Evolutionary conservation across 495 filamentous ascomycete genomes (phyloP).

Genomic region (Annulohypoxylon nitens): DNA sequence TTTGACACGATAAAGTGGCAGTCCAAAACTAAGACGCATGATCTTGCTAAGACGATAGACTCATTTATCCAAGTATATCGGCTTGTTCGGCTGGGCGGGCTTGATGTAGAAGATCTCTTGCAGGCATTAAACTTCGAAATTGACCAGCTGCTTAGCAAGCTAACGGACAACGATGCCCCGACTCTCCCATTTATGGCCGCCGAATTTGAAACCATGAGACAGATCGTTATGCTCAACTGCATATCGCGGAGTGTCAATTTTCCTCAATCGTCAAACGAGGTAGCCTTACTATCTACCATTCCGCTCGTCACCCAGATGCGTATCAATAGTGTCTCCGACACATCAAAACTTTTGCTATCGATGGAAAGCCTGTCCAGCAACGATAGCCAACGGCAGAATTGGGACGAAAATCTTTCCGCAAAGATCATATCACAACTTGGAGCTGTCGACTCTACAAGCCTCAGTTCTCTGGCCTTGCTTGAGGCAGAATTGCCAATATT

Average conservation of each 20-base stretch:
- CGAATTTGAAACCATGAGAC: slow-evolving; percentile 76
- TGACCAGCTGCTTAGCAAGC: slow-evolving; percentile 62
- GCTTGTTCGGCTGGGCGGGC: slow-evolving; percentile 58
- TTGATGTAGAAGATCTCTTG: slow-evolving; percentile 60
- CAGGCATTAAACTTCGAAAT: slow-evolving; percentile 70
- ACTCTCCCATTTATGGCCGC: slow-evolving; percentile 68
- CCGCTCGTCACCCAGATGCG: slow-evolving; percentile 62
- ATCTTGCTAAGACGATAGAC: slow-evolving; percentile 61
- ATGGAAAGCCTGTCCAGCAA: slow-evolving; percentile 60
- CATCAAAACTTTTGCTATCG: slow-evolving; percentile 55
- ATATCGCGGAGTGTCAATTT: slow-evolving; percentile 41
- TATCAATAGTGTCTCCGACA: slow-evolving; percentile 53
- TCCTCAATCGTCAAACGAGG: slow-evolving; percentile 45
- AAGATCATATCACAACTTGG: slow-evolving; percentile 69
- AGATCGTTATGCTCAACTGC: slow-evolving; percentile 66
- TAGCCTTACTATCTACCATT: slow-evolving; percentile 60
- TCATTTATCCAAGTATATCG: slow-evolving; percentile 67
- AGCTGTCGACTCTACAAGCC: slow-evolving; percentile 63
- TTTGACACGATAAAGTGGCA: slow-evolving; percentile 77
- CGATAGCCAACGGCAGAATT: slow-evolving; percentile 55
- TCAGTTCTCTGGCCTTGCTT: slow-evolving; percentile 73
- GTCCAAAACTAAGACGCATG: slow-evolving; percentile 56
- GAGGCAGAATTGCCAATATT: slow-evolving; percentile 74
- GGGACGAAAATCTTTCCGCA: slow-evolving; percentile 67
- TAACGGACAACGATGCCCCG: slow-evolving; percentile 55